These are phyloP conservation scores for Trichoderma oligosporum DNA, from an alignment of 2,329 filamentous ascomycete genomes.

Conservation along the genomic window DNA sequence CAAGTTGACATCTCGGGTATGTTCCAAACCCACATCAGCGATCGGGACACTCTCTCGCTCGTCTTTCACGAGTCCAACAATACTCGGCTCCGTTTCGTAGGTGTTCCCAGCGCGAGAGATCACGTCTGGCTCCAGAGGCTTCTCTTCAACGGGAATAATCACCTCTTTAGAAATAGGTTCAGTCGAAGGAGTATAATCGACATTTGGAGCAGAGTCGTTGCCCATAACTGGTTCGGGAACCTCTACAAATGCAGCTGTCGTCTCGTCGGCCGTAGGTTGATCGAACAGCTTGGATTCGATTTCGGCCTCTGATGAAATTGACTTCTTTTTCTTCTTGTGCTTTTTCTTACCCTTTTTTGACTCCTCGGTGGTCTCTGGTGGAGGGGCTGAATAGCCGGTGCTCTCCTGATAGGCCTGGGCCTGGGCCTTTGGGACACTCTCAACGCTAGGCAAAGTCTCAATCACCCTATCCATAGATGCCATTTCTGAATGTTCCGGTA, in stretches of 20 bases:
- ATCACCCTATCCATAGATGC: conserved; percentile 5
- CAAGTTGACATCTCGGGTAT: neutral
- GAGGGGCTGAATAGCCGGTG: neutral
- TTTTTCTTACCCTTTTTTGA: conserved; percentile 23
- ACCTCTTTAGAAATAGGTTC: neutral
- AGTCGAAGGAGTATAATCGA: neutral
- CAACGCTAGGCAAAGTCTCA: conserved; percentile 20
- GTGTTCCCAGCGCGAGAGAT: neutral
- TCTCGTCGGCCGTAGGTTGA: neutral
- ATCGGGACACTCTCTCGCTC: neutral
- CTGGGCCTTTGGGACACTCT: conserved; percentile 18
- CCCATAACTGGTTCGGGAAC: neutral
- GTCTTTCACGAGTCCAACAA: neutral
- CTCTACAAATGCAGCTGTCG: neutral
- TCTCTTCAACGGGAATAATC: neutral
- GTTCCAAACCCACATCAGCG: neutral
- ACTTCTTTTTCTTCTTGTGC: conserved; percentile 20
- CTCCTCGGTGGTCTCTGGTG: conserved; percentile 18
- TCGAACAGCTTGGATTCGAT: neutral
- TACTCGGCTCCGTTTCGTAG: neutral
- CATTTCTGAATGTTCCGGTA: conserved; percentile 17
- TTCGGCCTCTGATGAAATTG: conserved; percentile 13
- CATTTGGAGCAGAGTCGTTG: neutral
- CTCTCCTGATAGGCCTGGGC: neutral
- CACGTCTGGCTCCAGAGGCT: neutral